phyloP scores from a whole-genome alignment of 805 yeast species.

The Candida koratica region DNA sequence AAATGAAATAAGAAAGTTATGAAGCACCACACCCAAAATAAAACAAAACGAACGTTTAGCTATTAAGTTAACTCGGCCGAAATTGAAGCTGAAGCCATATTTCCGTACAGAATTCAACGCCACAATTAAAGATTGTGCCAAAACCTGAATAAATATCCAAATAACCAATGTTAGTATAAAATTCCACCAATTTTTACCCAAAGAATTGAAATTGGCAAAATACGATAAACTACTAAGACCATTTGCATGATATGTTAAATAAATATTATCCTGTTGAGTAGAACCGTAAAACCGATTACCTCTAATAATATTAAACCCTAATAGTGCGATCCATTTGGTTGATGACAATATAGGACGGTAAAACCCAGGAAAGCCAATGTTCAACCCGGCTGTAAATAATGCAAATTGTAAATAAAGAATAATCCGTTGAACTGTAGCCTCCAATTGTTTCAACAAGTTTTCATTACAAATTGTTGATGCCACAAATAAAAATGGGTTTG shows the following conservation, averaged over 20 bases:
- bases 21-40: constrained; percentile 31
- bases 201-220: constrained; percentile 22
- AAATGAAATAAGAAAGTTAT: constrained; percentile 31
- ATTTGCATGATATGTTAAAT: constrained; percentile 37
- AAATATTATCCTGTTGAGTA: constrained; percentile 31
- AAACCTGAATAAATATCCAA: constrained; percentile 25
- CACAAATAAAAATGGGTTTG: constrained; percentile 46
- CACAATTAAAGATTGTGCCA: constrained; percentile 20
- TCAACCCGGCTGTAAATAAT: constrained; percentile 52
- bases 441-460: constrained; percentile 50
- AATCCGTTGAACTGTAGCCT: constrained; percentile 49
- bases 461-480: constrained; percentile 61
- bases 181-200: constrained; percentile 38
- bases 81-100: background rate
- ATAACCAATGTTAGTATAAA: constrained; percentile 35
- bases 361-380: constrained; percentile 58
- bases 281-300: constrained; percentile 12
- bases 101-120: constrained; percentile 11
- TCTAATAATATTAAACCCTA: constrained; percentile 28
- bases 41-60: constrained; percentile 12
- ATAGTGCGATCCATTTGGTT: constrained; percentile 54
- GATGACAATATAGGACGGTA: constrained; percentile 51
- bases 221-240: constrained; percentile 40
- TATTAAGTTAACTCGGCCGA: background rate
- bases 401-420: constrained; percentile 57